Percentiles rank a stretch among this genome's conserved stretches.
phyloP scores from a whole-genome alignment of 2,329 filamentous ascomycete genomes.

The Phyllosticta citriasiana region DNA sequence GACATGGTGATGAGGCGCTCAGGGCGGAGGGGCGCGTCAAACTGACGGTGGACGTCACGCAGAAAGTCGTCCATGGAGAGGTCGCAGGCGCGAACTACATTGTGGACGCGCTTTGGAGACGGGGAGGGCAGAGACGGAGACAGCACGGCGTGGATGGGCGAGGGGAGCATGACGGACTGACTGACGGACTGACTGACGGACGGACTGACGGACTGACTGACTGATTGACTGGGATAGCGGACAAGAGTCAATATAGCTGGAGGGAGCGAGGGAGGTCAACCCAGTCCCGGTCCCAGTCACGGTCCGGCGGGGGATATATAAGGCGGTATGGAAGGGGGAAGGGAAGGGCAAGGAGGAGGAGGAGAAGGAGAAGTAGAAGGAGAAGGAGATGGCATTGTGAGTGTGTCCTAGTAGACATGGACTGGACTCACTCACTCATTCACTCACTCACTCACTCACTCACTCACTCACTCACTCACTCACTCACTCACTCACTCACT shows the following conservation, averaged over 20 bases:
- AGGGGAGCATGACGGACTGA: conserved; percentile 25
- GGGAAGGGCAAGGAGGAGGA: too few relatives aligned
- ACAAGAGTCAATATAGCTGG: neutral
- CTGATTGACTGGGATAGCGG: neutral
- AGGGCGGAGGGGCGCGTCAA: conserved; percentile 35
- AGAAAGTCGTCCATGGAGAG: conserved; percentile 40
- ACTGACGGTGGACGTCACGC: conserved; percentile 31
- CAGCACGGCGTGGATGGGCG: conserved; percentile 26
- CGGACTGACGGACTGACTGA: neutral
- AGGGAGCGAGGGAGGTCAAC: too few relatives aligned
- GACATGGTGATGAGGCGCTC: conserved; percentile 36
- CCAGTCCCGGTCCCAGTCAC: too few relatives aligned
- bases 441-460: too few relatives aligned
- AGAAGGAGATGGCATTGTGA: too few relatives aligned
- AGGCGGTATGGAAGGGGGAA: too few relatives aligned
- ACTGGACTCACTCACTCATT: too few relatives aligned
- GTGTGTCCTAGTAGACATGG: too few relatives aligned
- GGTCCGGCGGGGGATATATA: too few relatives aligned
- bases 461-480: too few relatives aligned
- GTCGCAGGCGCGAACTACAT: conserved; percentile 31
- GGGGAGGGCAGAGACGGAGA: conserved; percentile 22
- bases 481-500: too few relatives aligned
- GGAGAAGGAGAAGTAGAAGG: too few relatives aligned
- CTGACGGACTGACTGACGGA: neutral
- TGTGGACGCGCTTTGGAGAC: conserved; percentile 18